Conservation (phyloP, 352 stramenopile genomes). For the Aphanomyces euteiches region DNA sequence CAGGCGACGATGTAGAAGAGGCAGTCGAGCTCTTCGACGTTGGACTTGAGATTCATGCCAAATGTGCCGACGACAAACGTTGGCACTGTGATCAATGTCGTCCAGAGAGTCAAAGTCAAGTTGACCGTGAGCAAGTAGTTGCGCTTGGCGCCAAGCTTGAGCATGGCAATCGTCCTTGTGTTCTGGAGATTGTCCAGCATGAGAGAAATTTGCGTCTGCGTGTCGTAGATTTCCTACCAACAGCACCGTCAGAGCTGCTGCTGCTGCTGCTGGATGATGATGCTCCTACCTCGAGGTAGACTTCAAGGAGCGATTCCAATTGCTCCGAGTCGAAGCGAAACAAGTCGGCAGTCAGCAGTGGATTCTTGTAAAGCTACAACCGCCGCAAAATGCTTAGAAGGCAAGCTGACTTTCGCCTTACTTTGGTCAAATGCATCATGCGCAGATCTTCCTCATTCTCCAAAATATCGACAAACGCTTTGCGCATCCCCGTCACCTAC, state of each 20-base stretch:
- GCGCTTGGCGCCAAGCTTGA: conserved; percentile 74
- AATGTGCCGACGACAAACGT: conserved; percentile 64
- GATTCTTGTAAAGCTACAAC: conserved; percentile 45
- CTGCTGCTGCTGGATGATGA: no score
- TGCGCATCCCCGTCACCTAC: conserved; percentile 59
- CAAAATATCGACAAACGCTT: conserved; percentile 57
- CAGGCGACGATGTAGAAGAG: conserved; percentile 66
- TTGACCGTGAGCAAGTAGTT: conserved; percentile 74
- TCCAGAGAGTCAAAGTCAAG: conserved; percentile 65
- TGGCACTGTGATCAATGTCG: conserved; percentile 56
- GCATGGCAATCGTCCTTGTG: conserved; percentile 67
- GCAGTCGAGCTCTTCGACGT: conserved; percentile 40
- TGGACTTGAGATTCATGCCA: conserved; percentile 69
- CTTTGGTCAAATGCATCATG: conserved; percentile 63
- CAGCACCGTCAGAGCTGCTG: background rate
- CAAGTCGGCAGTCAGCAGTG: conserved; percentile 46
- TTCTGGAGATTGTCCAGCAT: conserved; percentile 75
- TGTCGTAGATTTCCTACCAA: conserved; percentile 69
- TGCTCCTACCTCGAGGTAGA: conserved; percentile 51
- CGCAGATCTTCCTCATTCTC: conserved; percentile 67
- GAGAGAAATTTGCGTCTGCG: conserved; percentile 58
- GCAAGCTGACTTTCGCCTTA: conserved; percentile 7
- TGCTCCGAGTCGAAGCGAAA: conserved; percentile 75
- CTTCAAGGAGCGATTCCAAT: conserved; percentile 68
- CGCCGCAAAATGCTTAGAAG: background rate